Evolutionary conservation across 176 grass and related monocot species (phyloP).

Genomic region (Neostapfia colusana): DNA sequence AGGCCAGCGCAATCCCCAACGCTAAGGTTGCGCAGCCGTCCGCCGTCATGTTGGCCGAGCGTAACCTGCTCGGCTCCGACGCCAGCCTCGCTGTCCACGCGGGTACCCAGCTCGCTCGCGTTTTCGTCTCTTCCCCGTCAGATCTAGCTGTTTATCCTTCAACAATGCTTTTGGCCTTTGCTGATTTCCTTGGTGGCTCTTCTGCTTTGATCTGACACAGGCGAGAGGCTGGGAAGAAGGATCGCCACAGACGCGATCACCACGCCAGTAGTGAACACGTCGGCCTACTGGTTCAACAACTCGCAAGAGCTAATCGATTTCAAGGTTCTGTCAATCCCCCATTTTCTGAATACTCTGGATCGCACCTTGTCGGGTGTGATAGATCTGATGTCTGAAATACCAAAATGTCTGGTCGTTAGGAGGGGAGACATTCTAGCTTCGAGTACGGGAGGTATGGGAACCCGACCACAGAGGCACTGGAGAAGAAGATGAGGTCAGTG

Average conservation of each 20-base stretch:
- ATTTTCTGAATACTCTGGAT: background rate
- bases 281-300: constrained; percentile 98
- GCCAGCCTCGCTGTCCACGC: constrained; percentile 98
- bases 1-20: constrained; percentile 53
- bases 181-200: constrained; percentile 20
- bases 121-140: background rate
- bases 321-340: constrained; percentile 52
- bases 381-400: constrained; percentile 18
- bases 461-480: constrained; percentile 88
- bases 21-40: constrained; percentile 65
- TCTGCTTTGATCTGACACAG: constrained; percentile 35
- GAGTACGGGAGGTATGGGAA: constrained; percentile 99
- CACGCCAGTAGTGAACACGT: constrained; percentile 95
- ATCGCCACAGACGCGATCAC: constrained; percentile 93
- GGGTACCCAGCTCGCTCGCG: constrained; percentile 43
- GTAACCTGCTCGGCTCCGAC: constrained; percentile 74
- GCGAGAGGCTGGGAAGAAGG: constrained; percentile 88
- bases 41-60: constrained; percentile 49
- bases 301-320: constrained; percentile 96
- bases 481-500: constrained; percentile 94
- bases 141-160: constrained; percentile 28
- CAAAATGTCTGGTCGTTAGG: constrained; percentile 36
- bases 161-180: constrained; percentile 10
- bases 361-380: constrained; percentile 16
- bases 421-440: constrained; percentile 95